phyloP scores from a whole-genome alignment of 805 yeast genomes.

The Myxozyma geophila region DNA sequence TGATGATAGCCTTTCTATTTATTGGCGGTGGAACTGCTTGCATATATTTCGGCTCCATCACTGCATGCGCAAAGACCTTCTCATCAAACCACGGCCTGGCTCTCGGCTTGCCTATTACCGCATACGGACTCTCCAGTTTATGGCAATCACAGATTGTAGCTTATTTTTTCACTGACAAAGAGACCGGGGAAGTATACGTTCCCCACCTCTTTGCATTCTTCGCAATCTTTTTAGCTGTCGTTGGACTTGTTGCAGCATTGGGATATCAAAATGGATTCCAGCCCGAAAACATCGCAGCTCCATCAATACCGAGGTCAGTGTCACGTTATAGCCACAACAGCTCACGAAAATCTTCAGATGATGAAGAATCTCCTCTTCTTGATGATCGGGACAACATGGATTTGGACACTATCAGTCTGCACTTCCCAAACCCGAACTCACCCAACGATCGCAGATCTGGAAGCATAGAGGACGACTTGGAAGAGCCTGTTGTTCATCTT shows the following conservation, averaged over 20 bases:
- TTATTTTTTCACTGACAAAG: conserved; percentile 46
- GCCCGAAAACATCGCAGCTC: background rate
- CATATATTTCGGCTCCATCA: conserved; percentile 44
- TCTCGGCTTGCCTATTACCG: conserved; percentile 85
- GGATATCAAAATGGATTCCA: conserved; percentile 24
- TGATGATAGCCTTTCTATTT: conserved; percentile 43
- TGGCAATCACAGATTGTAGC: conserved; percentile 64
- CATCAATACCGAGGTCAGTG: background rate
- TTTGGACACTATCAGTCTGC: background rate
- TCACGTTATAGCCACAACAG: background rate
- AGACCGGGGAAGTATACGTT: conserved; percentile 34
- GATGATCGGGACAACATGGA: background rate
- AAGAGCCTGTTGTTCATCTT: conserved; percentile 8
- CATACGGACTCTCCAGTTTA: conserved; percentile 82
- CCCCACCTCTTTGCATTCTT: conserved; percentile 33
- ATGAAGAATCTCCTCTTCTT: conserved; percentile 18
- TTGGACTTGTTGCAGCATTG: conserved; percentile 33
- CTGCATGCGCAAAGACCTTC: conserved; percentile 41
- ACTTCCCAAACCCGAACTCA: background rate
- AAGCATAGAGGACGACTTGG: background rate
- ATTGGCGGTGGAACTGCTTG: conserved; percentile 50
- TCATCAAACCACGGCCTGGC: conserved; percentile 67
- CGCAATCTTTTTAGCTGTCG: conserved; percentile 28
- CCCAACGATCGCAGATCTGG: background rate
- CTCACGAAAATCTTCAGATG: background rate